Conservation (phyloP, 2,329 filamentous ascomycete species). For the Fusarium coffeatum region DNA sequence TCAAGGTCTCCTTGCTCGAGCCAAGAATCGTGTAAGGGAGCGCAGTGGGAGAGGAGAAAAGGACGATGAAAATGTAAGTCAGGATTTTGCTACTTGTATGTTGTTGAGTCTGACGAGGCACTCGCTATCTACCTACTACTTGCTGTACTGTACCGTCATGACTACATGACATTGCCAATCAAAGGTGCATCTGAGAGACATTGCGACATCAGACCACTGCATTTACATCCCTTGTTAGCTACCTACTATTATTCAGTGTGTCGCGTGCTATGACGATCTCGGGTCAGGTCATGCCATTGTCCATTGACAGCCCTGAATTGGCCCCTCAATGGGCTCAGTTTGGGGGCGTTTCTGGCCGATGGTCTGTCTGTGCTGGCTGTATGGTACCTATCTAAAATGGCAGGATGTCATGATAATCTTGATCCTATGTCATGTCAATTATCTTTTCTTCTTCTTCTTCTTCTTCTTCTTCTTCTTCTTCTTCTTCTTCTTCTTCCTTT, state of each 20-base stretch:
- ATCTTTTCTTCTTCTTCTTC: background rate
- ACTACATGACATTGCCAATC: conserved; percentile 12
- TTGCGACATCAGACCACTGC: conserved; percentile 41
- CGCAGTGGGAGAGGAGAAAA: conserved; percentile 26
- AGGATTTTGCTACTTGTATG: conserved; percentile 5
- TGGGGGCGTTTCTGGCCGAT: conserved; percentile 27
- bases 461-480: background rate
- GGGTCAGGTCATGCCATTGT: conserved; percentile 39
- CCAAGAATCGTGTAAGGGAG: conserved; percentile 42
- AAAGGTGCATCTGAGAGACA: conserved; percentile 11
- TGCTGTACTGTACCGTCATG: conserved; percentile 3
- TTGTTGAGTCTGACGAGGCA: conserved; percentile 5
- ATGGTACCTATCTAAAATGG: conserved; percentile 15
- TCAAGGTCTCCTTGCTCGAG: conserved; percentile 39
- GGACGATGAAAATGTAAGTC: conserved; percentile 40
- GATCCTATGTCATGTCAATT: conserved; percentile 20
- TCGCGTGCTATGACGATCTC: conserved; percentile 44
- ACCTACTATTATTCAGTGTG: conserved; percentile 18
- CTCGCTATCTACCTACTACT: background rate
- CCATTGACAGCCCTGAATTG: conserved; percentile 28
- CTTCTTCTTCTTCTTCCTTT: background rate
- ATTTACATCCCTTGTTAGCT: conserved; percentile 29
- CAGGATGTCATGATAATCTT: conserved; percentile 29
- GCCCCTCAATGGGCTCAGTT: conserved; percentile 39
- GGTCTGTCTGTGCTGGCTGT: conserved; percentile 4